Base-by-base conservation (phyloP, 2,329 filamentous ascomycete genomes). In the Exophiala sp. region DNA sequence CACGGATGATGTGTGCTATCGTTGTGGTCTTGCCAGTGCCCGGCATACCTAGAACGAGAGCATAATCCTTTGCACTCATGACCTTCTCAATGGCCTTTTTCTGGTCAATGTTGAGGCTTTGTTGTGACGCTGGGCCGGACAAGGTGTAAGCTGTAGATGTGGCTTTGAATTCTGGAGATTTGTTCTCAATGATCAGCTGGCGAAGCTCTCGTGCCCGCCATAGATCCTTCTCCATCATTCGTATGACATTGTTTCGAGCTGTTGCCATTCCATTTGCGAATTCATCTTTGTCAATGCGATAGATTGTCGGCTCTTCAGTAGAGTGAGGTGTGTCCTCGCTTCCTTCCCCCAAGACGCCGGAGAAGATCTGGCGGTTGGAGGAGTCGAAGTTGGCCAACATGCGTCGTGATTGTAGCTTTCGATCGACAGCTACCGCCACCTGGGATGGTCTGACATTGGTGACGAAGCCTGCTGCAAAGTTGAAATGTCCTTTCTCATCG, bases 1-100 rank as follows among this genome's bases (percentile, higher is more conserved):
- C 88, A 38, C 88, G 83, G 62, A 98, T 97, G 60, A 98, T 96
- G 65, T 97, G 90, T 3, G 91, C 89, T 63, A 98, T 97, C 0
- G 93, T 98, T 0, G 93, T 98, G 2, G 93, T 98, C 69, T 98
- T 98, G 50, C 93, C 93, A 0, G 93, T 98, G 6, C 93, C 93
- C 1, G 93, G 93, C 93, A 98, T 98, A 22, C 93, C 93, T 16
- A 98, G 79, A 10, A 98, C 90, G n/a, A 98, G 76, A 6, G 93
- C 91, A 67, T 97, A 98, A 70, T 98, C 90, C 59, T 86, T 80
- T 2, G 93, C 91, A 62, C 85, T 88, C 85, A 98, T 94, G 32
- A 98, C 91, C 68, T 96, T 97, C 60, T 88, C 80, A 45, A 98
- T 89, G 0, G 93, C 93, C 50, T 76, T 78, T 62, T 78, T 82